Evolutionary conservation across 1,284 basidiomycete species (phyloP).

Genomic region (Cystodermella granulosa): DNA sequence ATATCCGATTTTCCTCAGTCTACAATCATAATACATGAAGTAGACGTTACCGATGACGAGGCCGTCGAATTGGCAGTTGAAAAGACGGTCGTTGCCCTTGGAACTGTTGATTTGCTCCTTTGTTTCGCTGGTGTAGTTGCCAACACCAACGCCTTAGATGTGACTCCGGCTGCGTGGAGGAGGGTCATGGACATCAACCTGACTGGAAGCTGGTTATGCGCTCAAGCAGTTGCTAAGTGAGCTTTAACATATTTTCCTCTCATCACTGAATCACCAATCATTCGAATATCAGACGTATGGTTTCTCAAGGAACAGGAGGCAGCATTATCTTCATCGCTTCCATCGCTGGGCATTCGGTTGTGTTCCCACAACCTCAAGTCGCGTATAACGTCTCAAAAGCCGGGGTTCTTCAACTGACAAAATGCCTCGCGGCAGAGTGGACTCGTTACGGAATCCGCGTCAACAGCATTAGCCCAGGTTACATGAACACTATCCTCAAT

Average conservation of each 20-base stretch:
- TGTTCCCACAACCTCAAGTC: conserved; percentile 42
- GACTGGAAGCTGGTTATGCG: conserved; percentile 44
- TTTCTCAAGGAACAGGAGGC: conserved; percentile 37
- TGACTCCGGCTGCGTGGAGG: conserved; percentile 33
- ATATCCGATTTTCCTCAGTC: conserved; percentile 33
- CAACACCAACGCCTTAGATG: conserved; percentile 29
- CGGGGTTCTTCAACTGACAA: conserved; percentile 30
- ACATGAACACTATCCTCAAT: conserved; percentile 44
- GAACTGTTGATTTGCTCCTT: conserved; percentile 35
- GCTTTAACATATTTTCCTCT: conserved; percentile 5
- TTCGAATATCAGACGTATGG: conserved; percentile 35
- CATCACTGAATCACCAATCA: not conserved
- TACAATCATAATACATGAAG: conserved; percentile 31
- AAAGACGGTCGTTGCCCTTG: conserved; percentile 27
- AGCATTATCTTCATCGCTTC: conserved; percentile 43
- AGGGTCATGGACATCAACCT: conserved; percentile 40
- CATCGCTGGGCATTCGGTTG: conserved; percentile 39
- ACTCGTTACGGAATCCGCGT: conserved; percentile 41
- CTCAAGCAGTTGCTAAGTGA: conserved; percentile 40
- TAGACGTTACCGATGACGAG: conserved; percentile 39
- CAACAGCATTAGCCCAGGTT: conserved; percentile 44
- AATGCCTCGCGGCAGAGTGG: conserved; percentile 42
- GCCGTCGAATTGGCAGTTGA: conserved; percentile 27
- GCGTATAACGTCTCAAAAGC: conserved; percentile 37
- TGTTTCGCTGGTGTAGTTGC: conserved; percentile 44